Conservation (phyloP, 139 green algal species). For the Ostreobium quekettii region DNA sequence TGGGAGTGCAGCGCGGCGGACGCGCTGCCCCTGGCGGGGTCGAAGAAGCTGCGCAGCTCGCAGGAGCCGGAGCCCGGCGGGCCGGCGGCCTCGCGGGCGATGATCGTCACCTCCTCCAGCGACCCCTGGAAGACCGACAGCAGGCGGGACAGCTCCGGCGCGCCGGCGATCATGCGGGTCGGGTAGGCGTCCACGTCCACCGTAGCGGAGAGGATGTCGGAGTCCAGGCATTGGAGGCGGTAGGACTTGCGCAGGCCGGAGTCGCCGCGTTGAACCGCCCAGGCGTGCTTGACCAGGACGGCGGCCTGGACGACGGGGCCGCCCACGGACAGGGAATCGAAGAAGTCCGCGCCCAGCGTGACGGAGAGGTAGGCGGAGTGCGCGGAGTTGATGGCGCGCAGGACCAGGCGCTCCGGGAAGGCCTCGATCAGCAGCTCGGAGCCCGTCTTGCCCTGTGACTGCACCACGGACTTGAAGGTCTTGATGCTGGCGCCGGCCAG, state of each 20-base stretch:
- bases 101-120: slow-evolving; percentile 61
- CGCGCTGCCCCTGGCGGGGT: slow-evolving; percentile 28
- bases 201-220: slow-evolving; percentile 52
- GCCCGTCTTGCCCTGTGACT: slow-evolving; percentile 35
- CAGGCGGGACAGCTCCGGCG: slow-evolving; percentile 38
- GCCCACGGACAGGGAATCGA: slow-evolving; percentile 15
- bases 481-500: slow-evolving; percentile 34
- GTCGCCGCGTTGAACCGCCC: not conserved
- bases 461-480: slow-evolving; percentile 32
- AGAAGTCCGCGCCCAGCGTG: slow-evolving; percentile 45
- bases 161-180: slow-evolving; percentile 42
- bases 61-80: slow-evolving; percentile 1
- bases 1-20: slow-evolving; percentile 37
- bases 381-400: slow-evolving; percentile 58
- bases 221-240: slow-evolving; percentile 35
- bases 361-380: slow-evolving; percentile 55
- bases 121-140: slow-evolving; percentile 56
- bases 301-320: slow-evolving; percentile 40
- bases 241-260: slow-evolving; percentile 64
- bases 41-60: slow-evolving; percentile 53
- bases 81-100: slow-evolving; percentile 33
- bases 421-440: slow-evolving; percentile 55
- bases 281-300: slow-evolving; percentile 42
- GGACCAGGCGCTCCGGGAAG: slow-evolving; percentile 43
- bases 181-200: slow-evolving; percentile 53